A percentile compares a stretch with the other conserved stretches of the same genome.
Evolutionary conservation across 1,284 basidiomycete genomes (phyloP).

Genomic region (Lentinula novae-zelandiae): DNA sequence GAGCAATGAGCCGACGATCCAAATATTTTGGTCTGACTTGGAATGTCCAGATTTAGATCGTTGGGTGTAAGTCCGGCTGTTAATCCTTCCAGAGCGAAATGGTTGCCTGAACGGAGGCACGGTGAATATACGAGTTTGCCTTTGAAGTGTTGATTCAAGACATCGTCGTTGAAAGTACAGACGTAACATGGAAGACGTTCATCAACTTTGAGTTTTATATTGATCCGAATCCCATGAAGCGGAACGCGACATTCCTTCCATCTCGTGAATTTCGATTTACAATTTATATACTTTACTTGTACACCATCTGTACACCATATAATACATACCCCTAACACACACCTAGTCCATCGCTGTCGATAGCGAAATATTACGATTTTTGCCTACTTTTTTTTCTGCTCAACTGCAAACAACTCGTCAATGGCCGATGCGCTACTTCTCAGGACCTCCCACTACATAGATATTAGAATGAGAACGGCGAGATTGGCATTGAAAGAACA

Average conservation of each 20-base stretch:
- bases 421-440: constrained; percentile 41
- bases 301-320: background rate
- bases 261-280: no score
- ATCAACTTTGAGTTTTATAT: background rate
- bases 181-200: background rate
- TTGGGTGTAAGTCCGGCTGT: background rate
- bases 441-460: constrained; percentile 55
- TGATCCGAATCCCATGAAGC: no score
- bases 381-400: constrained; percentile 32
- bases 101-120: background rate
- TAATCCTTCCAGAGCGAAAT: background rate
- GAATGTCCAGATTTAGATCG: background rate
- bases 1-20: background rate
- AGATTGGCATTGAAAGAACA: background rate
- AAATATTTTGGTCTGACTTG: background rate
- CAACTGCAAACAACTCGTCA: constrained; percentile 45
- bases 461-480: background rate
- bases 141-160: background rate
- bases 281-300: no score
- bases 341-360: background rate
- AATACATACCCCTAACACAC: background rate
- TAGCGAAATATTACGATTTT: background rate
- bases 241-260: no score
- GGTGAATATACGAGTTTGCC: background rate
- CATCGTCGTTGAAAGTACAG: background rate